Percentiles rank a stretch among this genome's conserved stretches.
Evolutionary conservation across 75 land plant genomes (phyloP).

Genomic region (Selaginella moellendorffii): DNA sequence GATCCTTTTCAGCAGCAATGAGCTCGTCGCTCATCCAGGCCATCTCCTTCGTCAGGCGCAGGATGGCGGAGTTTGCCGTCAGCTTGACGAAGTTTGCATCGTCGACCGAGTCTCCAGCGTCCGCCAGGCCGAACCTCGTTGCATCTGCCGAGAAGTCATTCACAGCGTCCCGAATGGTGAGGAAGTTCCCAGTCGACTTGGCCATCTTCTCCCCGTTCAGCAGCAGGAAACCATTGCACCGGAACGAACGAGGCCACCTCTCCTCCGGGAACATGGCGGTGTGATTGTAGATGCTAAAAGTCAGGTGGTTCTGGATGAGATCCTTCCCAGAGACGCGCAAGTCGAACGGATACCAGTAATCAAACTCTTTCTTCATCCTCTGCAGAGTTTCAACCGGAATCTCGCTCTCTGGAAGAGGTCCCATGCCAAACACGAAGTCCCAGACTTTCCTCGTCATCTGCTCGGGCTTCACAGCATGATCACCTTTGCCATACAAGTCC

Average conservation of each 20-base stretch:
- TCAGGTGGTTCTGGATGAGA: conserved; percentile 77
- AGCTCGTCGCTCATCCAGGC: background rate
- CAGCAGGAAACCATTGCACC: conserved; percentile 85
- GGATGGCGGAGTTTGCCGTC: conserved; percentile 79
- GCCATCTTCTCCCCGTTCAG: conserved; percentile 89
- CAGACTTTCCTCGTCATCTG: conserved; percentile 79
- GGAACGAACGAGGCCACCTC: conserved; percentile 66
- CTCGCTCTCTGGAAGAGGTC: conserved; percentile 33
- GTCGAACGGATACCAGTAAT: conserved; percentile 90
- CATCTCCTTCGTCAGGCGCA: conserved; percentile 51
- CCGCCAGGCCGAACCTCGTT: conserved; percentile 72
- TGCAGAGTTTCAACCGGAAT: conserved; percentile 38
- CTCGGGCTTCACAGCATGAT: conserved; percentile 29
- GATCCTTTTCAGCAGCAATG: conserved; percentile 30
- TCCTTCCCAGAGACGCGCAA: conserved; percentile 83
- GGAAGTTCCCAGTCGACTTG: conserved; percentile 84
- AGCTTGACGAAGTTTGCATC: conserved; percentile 90
- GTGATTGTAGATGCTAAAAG: conserved; percentile 79
- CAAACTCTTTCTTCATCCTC: conserved; percentile 69
- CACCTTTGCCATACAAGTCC: conserved; percentile 43
- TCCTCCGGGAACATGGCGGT: conserved; percentile 56
- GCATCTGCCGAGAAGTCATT: conserved; percentile 81
- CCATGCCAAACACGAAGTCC: conserved; percentile 56
- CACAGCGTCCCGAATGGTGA: conserved; percentile 49
- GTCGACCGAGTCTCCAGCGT: conserved; percentile 85